Percentiles rank a stretch among this genome's conserved stretches.
These are phyloP conservation scores for Melaleuca quinquenervia DNA, from an alignment of 345 rosid genomes.

Conservation along the genomic window DNA sequence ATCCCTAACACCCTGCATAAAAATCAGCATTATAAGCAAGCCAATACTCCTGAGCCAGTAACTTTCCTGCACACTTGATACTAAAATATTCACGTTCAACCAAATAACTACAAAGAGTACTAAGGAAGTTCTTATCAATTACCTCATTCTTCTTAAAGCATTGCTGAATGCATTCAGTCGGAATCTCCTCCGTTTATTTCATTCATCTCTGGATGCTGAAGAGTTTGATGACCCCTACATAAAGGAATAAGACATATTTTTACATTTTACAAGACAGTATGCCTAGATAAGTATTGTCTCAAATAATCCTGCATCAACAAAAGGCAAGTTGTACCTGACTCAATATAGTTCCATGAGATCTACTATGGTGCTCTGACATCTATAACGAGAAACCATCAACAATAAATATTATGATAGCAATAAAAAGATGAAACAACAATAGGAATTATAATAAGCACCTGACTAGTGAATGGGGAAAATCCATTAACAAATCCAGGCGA, in stretches of 20 bases:
- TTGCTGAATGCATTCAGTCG: conserved; percentile 24
- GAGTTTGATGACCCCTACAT: neutral
- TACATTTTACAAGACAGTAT: too few species aligned
- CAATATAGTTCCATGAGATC: neutral
- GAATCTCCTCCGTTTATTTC: neutral
- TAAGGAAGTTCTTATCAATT: neutral
- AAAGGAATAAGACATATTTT: neutral
- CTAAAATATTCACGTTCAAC: conserved; percentile 24
- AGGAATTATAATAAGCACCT: neutral
- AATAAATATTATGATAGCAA: neutral
- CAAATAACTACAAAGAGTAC: conserved; percentile 6
- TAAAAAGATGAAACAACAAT: neutral
- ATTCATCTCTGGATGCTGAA: neutral
- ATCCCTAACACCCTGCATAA: conserved; percentile 51
- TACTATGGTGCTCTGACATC: too few species aligned
- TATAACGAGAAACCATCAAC: too few species aligned
- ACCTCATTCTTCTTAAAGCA: conserved; percentile 14
- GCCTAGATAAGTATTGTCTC: neutral
- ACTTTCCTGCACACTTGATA: conserved; percentile 38
- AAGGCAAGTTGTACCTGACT: neutral
- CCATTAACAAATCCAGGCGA: too few species aligned
- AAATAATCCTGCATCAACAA: neutral
- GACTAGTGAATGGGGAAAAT: too few species aligned
- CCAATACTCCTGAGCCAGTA: conserved; percentile 48
- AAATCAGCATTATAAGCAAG: conserved; percentile 49